Percentiles rank a stretch among this genome's conserved stretches.
phyloP scores from a whole-genome alignment of 768 basidiomycete species.

The Leccinum fibrillosum region DNA sequence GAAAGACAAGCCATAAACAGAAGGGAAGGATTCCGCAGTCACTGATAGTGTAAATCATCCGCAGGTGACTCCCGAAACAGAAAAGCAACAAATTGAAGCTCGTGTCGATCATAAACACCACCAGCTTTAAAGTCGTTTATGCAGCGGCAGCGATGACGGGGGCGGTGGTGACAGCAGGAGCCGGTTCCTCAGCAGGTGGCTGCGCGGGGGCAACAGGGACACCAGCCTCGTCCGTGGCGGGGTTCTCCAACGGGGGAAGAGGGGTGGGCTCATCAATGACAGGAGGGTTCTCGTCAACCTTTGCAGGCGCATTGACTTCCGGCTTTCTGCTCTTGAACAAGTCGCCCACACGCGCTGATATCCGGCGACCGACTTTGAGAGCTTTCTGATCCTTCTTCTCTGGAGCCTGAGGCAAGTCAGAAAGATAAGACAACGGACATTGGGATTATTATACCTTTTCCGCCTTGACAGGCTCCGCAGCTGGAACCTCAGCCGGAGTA shows the following conservation, averaged over 20 bases:
- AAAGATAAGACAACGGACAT: neutral
- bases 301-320: conserved; percentile 65
- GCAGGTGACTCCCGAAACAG: conserved; percentile 36
- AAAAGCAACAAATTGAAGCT: conserved; percentile 34
- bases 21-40: conserved; percentile 36
- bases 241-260: conserved; percentile 82
- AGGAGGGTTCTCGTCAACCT: conserved; percentile 87
- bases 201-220: conserved; percentile 30
- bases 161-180: conserved; percentile 42
- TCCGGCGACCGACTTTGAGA: conserved; percentile 72
- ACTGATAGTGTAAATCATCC: conserved; percentile 34
- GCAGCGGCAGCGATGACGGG: conserved; percentile 79
- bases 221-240: conserved; percentile 49
- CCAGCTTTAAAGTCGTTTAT: conserved; percentile 40
- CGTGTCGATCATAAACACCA: conserved; percentile 44
- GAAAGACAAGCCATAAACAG: conserved; percentile 33
- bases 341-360: conserved; percentile 79
- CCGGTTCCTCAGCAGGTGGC: conserved; percentile 35
- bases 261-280: conserved; percentile 81
- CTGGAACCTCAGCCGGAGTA: conserved; percentile 35
- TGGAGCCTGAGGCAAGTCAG: conserved; percentile 31
- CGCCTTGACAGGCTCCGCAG: conserved; percentile 45
- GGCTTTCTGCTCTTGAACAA: conserved; percentile 76
- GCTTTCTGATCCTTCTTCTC: conserved; percentile 49
- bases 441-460: conserved; percentile 45